Percentiles rank a stretch among this genome's conserved stretches.
These are phyloP conservation scores for Penicillium sp. DNA, from an alignment of 2,329 filamentous ascomycete species.

Conservation along the genomic window DNA sequence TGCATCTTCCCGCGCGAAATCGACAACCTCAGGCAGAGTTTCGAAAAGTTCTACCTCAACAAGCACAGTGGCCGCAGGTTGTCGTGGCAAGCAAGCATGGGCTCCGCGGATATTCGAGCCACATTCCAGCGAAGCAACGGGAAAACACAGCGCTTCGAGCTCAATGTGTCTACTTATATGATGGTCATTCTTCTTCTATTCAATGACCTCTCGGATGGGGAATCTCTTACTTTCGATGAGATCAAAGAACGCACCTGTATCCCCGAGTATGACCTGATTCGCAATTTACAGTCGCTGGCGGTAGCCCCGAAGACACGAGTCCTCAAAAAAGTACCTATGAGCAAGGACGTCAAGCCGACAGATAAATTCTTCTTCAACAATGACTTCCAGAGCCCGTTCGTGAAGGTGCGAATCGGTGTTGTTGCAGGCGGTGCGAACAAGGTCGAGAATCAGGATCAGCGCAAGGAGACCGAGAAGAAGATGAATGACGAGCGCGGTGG, in stretches of 20 bases:
- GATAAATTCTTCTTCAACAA: slow-evolving; percentile 85
- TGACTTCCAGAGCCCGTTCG: slow-evolving; percentile 76
- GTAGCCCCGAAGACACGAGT: slow-evolving; percentile 83
- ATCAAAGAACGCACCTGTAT: slow-evolving; percentile 84
- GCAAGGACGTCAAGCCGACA: slow-evolving; percentile 73
- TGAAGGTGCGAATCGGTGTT: slow-evolving; percentile 87
- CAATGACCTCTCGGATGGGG: slow-evolving; percentile 68
- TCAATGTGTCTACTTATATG: slow-evolving; percentile 89
- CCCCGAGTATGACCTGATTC: slow-evolving; percentile 70
- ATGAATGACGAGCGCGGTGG: slow-evolving; percentile 54
- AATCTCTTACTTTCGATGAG: slow-evolving; percentile 67
- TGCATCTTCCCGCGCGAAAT: slow-evolving; percentile 78
- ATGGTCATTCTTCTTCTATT: slow-evolving; percentile 91
- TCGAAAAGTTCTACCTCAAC: slow-evolving; percentile 84
- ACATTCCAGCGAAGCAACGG: slow-evolving; percentile 72
- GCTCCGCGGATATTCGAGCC: slow-evolving; percentile 84
- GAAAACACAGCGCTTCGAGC: slow-evolving; percentile 78
- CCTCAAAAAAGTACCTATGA: slow-evolving; percentile 76
- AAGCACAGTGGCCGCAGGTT: slow-evolving; percentile 87
- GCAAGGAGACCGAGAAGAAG: slow-evolving; percentile 55
- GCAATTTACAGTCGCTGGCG: slow-evolving; percentile 79
- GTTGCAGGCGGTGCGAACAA: slow-evolving; percentile 76
- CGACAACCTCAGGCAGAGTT: slow-evolving; percentile 75
- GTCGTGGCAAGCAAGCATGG: slow-evolving; percentile 77
- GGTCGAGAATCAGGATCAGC: slow-evolving; percentile 72